A percentile compares a stretch with the other conserved stretches of the same genome.
Evolutionary conservation across 805 yeast genomes (phyloP).

Genomic region (Candida khao-thaluensis): DNA sequence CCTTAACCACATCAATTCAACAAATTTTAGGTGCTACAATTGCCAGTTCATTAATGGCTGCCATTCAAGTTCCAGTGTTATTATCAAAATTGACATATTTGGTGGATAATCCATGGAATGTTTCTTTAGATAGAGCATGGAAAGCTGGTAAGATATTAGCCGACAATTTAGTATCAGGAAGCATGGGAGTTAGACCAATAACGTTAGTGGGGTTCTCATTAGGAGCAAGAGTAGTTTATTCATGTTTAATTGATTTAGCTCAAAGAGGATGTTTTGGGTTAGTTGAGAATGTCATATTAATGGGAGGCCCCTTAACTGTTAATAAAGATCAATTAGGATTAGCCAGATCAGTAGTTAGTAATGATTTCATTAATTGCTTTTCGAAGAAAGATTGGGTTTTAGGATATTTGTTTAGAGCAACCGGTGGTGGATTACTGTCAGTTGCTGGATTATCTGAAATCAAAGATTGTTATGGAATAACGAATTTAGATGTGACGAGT

Average conservation of each 20-base stretch:
- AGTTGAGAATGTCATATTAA: conserved; percentile 80
- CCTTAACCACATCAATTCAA: conserved; percentile 87
- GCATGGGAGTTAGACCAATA: conserved; percentile 88
- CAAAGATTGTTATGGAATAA: conserved; percentile 59
- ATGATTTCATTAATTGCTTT: conserved; percentile 85
- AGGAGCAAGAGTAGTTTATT: conserved; percentile 88
- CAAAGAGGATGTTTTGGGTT: conserved; percentile 83
- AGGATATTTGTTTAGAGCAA: conserved; percentile 92
- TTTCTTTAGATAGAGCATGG: conserved; percentile 96
- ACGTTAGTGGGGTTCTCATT: conserved; percentile 91
- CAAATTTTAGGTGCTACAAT: conserved; percentile 92
- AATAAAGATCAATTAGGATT: conserved; percentile 72
- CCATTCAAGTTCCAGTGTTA: conserved; percentile 89
- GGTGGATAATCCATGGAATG: conserved; percentile 97
- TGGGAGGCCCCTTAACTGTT: conserved; percentile 87
- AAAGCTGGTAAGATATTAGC: conserved; percentile 89
- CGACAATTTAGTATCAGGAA: conserved; percentile 82
- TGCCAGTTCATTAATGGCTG: conserved; percentile 85
- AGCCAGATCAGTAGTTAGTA: conserved; percentile 85
- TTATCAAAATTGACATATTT: conserved; percentile 84
- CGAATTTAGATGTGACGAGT: conserved; percentile 85
- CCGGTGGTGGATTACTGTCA: conserved; percentile 89
- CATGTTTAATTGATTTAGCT: conserved; percentile 85
- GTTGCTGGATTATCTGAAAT: conserved; percentile 88
- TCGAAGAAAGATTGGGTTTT: conserved; percentile 94